phyloP scores from a whole-genome alignment of 2,329 filamentous ascomycete species.

The Venturia oleaginea region DNA sequence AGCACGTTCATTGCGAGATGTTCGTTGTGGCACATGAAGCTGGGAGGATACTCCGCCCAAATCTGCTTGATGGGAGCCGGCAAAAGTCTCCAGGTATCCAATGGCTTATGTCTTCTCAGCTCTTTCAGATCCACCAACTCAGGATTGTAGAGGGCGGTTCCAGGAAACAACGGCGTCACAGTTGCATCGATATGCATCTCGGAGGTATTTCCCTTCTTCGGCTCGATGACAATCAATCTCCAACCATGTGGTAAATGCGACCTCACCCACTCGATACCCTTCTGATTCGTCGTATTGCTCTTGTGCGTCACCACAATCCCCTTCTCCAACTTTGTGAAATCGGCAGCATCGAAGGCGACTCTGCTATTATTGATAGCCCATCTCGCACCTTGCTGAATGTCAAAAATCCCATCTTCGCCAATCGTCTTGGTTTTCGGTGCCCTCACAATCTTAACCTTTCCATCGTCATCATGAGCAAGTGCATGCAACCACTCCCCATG shows the following conservation, averaged over 20 bases:
- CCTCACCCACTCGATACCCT: not conserved
- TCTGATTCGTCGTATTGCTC: not conserved
- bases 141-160: not conserved
- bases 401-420: not conserved
- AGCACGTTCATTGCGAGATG: not conserved
- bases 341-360: not conserved
- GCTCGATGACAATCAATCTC: not conserved
- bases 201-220: not conserved
- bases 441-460: not conserved
- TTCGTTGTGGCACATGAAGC: conserved; percentile 1
- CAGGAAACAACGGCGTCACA: not conserved
- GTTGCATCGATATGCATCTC: conserved; percentile 1
- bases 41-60: not conserved
- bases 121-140: conserved; percentile 2
- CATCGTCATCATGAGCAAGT: not conserved
- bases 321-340: not conserved
- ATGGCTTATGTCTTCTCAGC: not conserved
- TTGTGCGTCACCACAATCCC: not conserved
- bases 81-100: not conserved
- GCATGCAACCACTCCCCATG: not conserved
- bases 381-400: not conserved
- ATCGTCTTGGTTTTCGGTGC: not conserved
- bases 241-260: not conserved
- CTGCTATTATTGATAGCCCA: conserved; percentile 2
- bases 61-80: not conserved